Percentiles rank a stretch among this genome's conserved stretches.
phyloP scores from a whole-genome alignment of 2,329 filamentous ascomycete genomes.

The Blastomyces emzantsi region DNA sequence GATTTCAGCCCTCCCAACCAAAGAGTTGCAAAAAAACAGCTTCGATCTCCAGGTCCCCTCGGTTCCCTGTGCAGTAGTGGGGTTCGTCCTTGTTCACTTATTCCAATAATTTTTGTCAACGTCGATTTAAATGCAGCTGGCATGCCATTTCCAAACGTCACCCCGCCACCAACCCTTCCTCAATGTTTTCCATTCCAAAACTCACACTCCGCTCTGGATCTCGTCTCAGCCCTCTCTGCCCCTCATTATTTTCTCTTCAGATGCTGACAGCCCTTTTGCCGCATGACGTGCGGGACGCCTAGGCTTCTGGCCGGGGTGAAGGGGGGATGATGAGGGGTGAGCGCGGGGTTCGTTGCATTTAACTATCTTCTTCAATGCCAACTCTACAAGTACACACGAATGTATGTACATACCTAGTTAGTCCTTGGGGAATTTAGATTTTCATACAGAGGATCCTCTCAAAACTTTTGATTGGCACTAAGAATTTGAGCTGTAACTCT shows the following conservation, averaged over 20 bases:
- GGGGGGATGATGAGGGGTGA: not conserved
- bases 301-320: not conserved
- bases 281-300: not conserved
- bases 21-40: not conserved
- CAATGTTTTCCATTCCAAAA: not conserved
- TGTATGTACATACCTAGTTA: too few species aligned
- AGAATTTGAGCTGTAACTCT: too few species aligned
- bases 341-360: not conserved
- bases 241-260: not conserved
- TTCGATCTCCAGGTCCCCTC: not conserved
- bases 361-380: too few species aligned
- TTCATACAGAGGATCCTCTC: too few species aligned
- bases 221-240: not conserved
- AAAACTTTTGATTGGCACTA: too few species aligned
- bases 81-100: too few species aligned
- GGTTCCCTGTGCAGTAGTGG: too few species aligned
- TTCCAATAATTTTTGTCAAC: too few species aligned
- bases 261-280: not conserved
- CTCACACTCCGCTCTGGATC: not conserved
- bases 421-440: too few species aligned
- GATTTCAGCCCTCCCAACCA: not conserved
- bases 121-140: too few species aligned
- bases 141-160: not conserved
- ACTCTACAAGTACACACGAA: too few species aligned
- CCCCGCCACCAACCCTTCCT: not conserved